A percentile compares a stretch with the other conserved stretches of the same genome.
Conservation (phyloP, 2,329 filamentous ascomycete species). For the Didymella glomerata region DNA sequence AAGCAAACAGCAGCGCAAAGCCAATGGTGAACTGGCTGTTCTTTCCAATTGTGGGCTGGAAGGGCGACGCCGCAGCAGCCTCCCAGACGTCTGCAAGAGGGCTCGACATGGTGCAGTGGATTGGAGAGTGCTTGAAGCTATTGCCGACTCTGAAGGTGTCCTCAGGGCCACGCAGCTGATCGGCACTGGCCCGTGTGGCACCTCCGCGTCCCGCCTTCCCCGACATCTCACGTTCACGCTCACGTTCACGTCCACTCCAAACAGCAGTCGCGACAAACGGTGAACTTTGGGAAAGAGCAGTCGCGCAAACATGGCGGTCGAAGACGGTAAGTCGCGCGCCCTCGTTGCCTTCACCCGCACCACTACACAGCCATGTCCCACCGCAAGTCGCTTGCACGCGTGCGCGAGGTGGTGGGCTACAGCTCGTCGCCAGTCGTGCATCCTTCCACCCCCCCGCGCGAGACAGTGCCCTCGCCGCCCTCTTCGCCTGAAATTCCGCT, state of each 20-base stretch:
- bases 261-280: conserved; percentile 21
- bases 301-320: conserved; percentile 45
- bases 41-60: conserved; percentile 81
- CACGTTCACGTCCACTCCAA: conserved; percentile 8
- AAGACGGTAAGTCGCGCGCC: conserved; percentile 47
- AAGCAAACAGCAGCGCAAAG: conserved; percentile 76
- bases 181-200: conserved; percentile 28
- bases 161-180: conserved; percentile 28
- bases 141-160: conserved; percentile 34
- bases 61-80: conserved; percentile 86
- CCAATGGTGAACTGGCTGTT: conserved; percentile 83
- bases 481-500: conserved; percentile 28
- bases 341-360: not conserved
- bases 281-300: conserved; percentile 3
- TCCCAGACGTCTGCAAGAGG: conserved; percentile 87
- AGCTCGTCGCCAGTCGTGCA: conserved; percentile 23
- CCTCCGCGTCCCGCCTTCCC: conserved; percentile 28
- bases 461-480: conserved; percentile 6
- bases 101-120: conserved; percentile 49
- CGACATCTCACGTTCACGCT: conserved; percentile 23
- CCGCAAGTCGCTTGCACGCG: conserved; percentile 1
- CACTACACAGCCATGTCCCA: conserved; percentile 7
- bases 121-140: conserved; percentile 14
- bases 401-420: conserved; percentile 34
- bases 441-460: conserved; percentile 5